Conservation (phyloP, 768 basidiomycete genomes). For the Lenzites betulinus region DNA sequence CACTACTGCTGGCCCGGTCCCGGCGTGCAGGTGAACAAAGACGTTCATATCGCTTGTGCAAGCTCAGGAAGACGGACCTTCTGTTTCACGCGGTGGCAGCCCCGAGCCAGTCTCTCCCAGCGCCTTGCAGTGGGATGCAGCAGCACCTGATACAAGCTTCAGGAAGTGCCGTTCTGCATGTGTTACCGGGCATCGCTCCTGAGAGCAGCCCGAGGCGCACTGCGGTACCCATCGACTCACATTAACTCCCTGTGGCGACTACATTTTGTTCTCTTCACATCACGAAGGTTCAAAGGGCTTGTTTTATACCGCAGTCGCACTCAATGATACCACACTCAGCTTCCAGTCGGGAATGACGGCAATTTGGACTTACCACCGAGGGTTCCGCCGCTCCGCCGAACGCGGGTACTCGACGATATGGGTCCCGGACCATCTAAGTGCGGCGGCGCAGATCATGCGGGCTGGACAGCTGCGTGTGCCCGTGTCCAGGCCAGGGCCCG, state of each 20-base stretch:
- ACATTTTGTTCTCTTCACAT: too few relatives aligned
- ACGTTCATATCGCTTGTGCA: not conserved
- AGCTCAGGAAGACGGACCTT: not conserved
- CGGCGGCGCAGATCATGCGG: constrained; percentile 16
- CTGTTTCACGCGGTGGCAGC: not conserved
- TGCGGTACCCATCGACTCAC: not conserved
- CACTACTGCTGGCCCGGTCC: not conserved
- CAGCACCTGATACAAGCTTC: not conserved
- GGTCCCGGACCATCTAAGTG: not conserved
- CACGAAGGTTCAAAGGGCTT: too few relatives aligned
- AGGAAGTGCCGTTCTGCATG: not conserved
- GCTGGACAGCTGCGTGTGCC: constrained; percentile 9
- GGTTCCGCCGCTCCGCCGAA: not conserved
- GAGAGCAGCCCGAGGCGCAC: not conserved
- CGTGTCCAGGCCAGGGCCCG: not conserved
- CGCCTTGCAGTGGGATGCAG: too few relatives aligned
- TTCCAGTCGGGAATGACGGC: too few relatives aligned
- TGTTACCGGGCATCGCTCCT: not conserved
- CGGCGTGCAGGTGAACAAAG: not conserved
- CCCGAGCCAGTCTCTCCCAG: not conserved
- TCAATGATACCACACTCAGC: too few relatives aligned
- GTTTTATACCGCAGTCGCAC: too few relatives aligned
- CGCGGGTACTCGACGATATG: not conserved
- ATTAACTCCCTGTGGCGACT: too few relatives aligned
- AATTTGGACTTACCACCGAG: not conserved